Evolutionary conservation across 371 early-diverging fungal genomes (phyloP), one percentile per base, ranked within the genome.

Genomic region (Apophysomyces elegans): DNA sequence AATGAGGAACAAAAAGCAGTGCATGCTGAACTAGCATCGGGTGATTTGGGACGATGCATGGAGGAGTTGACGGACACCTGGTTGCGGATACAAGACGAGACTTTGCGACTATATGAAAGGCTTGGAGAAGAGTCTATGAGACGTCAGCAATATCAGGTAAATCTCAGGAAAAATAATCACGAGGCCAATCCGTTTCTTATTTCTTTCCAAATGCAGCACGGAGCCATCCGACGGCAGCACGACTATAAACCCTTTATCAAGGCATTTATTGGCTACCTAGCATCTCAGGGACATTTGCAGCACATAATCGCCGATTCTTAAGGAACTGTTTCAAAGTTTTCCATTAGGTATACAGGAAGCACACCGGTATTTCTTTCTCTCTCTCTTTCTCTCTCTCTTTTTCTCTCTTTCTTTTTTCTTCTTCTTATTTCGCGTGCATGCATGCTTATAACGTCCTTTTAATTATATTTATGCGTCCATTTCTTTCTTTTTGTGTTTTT

Each of bases 161-260:
- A n/a, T 32, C 4, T 37, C 8, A 32, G 7, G 26, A 7, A 7
- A 41, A 14, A 50, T 43, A 21, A 4, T 14, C 37, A 47, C 44
- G 58, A 43, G 9, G 1, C 14, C 43, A 4, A 43, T 59, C 41
- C 26, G 12, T 56, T 37, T 36, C 39, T 8, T 21, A 36, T 61
- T 41, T 59, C 61, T 26, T 26, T 26, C 32, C 32, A 26, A 26
- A 56, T 16, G n/a, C 62, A 75, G 75, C 45, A 66, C 32, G 71
- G 69, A 36, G 50, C 41, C 11, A 45, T 63, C 36, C 69, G 62
- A 16, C 68, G 75, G 16, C 68, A 71, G 37, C 71, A 71, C 35
- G 63, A 71, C 21, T 75, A 75, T 39, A 66, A 57, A 46, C 69
- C 71, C 32, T 75, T 75, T 41, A 71, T 75, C 58, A 63, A 58